Base-by-base conservation (phyloP, 805 yeast genomes). In the Candida sakaeoensis region DNA sequence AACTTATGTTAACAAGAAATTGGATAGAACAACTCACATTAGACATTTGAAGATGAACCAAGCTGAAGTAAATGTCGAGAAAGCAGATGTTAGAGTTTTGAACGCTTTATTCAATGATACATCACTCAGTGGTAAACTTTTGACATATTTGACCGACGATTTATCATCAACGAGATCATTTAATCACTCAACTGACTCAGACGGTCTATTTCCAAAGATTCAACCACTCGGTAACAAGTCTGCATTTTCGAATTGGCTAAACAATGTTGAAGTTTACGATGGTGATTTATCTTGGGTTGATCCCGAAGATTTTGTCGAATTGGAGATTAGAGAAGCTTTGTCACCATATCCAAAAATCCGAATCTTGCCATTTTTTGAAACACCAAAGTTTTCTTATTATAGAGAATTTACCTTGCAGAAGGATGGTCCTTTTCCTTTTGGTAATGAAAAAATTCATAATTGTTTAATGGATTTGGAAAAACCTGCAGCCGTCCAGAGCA, bases 281-380 rank as follows among this genome's bases (percentile, higher is more conserved):
- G 52, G 50, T 12, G 67, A 65, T 41, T 50, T 49, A 27, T 54
- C 65, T 8, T 89, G 96, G 96, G 67, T 77, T 35, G 95, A 88
- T 52, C 60, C 68, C 16, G 83, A 84, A 42, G 96, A 89, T 55
- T 89, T 76, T 49, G 64, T 76, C 8, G 96, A 89, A 49, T 53
- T 88, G 31, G 85, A 83, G 43, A 63, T 70, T 36, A 55, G 68
- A 8, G 70, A 75, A 4, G 48, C 66, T 1, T 56, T 64, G 4
- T 58, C 64, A 53, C 44, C 65, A 48, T 37, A 65, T 26, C 80
- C 80, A 1, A 59, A 59, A 21, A 60, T 77, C 10, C 61, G 62
- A 33, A 61, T 75, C 1, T 46, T 66, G 5, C 81, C 82, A 0
- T 65, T 78, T 27, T 56, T 71, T 39, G 65, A 48, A 35, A 68